A percentile compares a stretch with the other conserved stretches of the same genome.
Evolutionary conservation across 768 basidiomycete genomes (phyloP).

Genomic region (Clitopilus passeckerianus): DNA sequence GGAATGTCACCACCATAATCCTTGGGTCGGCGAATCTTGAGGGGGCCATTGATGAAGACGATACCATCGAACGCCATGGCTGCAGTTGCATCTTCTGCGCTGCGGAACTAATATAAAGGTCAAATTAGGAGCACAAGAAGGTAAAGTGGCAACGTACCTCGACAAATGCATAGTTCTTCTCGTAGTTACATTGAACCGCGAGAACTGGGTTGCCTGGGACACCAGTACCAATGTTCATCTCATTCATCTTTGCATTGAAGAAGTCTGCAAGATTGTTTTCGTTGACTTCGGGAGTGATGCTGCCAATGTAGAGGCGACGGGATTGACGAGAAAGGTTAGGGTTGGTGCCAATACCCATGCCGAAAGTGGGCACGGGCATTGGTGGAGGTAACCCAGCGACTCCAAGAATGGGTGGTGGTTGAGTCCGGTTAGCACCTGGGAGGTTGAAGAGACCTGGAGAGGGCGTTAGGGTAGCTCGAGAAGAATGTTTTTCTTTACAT

Average conservation of each 20-base stretch:
- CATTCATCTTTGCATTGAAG: slow-evolving; percentile 95
- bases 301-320: slow-evolving; percentile 93
- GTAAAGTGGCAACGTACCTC: slow-evolving; percentile 54
- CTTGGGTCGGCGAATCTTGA: slow-evolving; percentile 96
- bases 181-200: slow-evolving; percentile 94
- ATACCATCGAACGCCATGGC: slow-evolving; percentile 98
- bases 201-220: slow-evolving; percentile 87
- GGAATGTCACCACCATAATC: slow-evolving; percentile 87
- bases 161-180: slow-evolving; percentile 98
- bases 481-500: slow-evolving; percentile 12
- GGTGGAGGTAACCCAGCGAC: slow-evolving; percentile 81
- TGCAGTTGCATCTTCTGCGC: slow-evolving; percentile 91
- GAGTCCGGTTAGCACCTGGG: slow-evolving; percentile 89
- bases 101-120: slow-evolving; percentile 74
- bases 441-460: slow-evolving; percentile 87
- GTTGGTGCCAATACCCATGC: slow-evolving; percentile 82
- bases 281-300: slow-evolving; percentile 91
- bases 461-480: not conserved
- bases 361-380: slow-evolving; percentile 79
- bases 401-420: slow-evolving; percentile 76
- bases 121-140: not conserved
- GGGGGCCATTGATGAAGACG: slow-evolving; percentile 90
- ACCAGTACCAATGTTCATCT: slow-evolving; percentile 83
- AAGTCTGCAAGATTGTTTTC: slow-evolving; percentile 90
- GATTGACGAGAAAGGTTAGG: slow-evolving; percentile 91